Base-by-base conservation (phyloP, 106 monocot genomes). In the Phalaenopsis equestris region DNA sequence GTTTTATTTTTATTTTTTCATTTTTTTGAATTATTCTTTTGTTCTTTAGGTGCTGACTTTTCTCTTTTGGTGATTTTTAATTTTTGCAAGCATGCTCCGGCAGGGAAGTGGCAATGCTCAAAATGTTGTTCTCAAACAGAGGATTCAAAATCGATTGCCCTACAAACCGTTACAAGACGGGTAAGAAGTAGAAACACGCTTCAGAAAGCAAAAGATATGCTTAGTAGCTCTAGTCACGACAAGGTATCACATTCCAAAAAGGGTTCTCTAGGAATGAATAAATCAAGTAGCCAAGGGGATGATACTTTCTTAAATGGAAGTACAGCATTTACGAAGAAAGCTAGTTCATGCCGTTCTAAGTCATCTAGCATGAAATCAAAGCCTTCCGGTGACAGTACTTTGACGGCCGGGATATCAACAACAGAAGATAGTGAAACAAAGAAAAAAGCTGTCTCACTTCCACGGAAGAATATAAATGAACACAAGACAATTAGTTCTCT, bases 91-190 rank as follows among this genome's bases (percentile, higher is more conserved):
- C 82, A 80, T 81, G 68, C 94, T 79, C 98, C 98, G 43, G 68
- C 88, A 80, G 98, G 98, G 45, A 92, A 88, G 73, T 98, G 98
- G 98, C 58, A 89, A 42, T 98, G 98, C 49, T 92, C 92, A 45
- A 84, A 67, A 49, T 94, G 92, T 84, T 79, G 73, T 56, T 75
- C 81, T 46, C 80, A 84, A 18, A 87, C 85, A 72, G 70, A 70
- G 70, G 78, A 77, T 65, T 84, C 85, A 73, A 55, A 72, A 9
- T 57, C 61, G 55, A 84, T 58, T 15, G 85, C 83, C 18, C 17
- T 42, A 41, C 88, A 91, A 46, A 52, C 79, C 8, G 83, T 82
- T 80, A 86, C 86, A 56, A 94, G 84, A 77, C 56, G 80, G 46
- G 73, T 85, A 67, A 90, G 89, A 76, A 90, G 82, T 41, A 92